These are phyloP conservation scores for Malassezia arunalokei DNA, from an alignment of 1,284 basidiomycete species.

Conservation along the genomic window DNA sequence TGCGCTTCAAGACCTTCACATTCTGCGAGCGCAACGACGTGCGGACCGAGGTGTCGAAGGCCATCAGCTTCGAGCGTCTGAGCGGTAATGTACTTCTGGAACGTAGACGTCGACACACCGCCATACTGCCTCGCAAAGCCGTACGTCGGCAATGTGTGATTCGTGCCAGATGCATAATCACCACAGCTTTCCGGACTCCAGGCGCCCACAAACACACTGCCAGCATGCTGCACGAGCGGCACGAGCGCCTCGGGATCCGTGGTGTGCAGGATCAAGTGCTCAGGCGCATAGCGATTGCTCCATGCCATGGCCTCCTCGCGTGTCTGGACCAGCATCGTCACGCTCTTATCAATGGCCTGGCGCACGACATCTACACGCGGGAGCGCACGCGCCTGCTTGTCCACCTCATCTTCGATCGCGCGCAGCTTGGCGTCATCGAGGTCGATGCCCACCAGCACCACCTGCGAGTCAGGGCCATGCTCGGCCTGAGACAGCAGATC, in stretches of 20 bases:
- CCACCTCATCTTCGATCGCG: slow-evolving; percentile 72
- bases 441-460: slow-evolving; percentile 73
- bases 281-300: slow-evolving; percentile 83
- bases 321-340: slow-evolving; percentile 65
- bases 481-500: slow-evolving; percentile 92
- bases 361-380: slow-evolving; percentile 80
- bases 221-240: slow-evolving; percentile 50
- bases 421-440: slow-evolving; percentile 57
- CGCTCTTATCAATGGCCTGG: slow-evolving; percentile 77
- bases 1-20: slow-evolving; percentile 91
- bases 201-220: slow-evolving; percentile 81
- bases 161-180: slow-evolving; percentile 96
- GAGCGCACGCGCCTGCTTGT: slow-evolving; percentile 72
- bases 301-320: slow-evolving; percentile 70
- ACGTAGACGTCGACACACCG: slow-evolving; percentile 89
- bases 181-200: slow-evolving; percentile 74
- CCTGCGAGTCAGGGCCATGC: slow-evolving; percentile 94
- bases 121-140: slow-evolving; percentile 95
- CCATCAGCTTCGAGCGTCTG: slow-evolving; percentile 78
- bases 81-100: slow-evolving; percentile 97
- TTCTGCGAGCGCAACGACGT: slow-evolving; percentile 80
- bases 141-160: slow-evolving; percentile 62
- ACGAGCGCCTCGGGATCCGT: slow-evolving; percentile 26
- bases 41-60: slow-evolving; percentile 66
- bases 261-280: slow-evolving; percentile 51